Conservation (phyloP, 2,329 filamentous ascomycete genomes). For the Diplodia scrobiculata region DNA sequence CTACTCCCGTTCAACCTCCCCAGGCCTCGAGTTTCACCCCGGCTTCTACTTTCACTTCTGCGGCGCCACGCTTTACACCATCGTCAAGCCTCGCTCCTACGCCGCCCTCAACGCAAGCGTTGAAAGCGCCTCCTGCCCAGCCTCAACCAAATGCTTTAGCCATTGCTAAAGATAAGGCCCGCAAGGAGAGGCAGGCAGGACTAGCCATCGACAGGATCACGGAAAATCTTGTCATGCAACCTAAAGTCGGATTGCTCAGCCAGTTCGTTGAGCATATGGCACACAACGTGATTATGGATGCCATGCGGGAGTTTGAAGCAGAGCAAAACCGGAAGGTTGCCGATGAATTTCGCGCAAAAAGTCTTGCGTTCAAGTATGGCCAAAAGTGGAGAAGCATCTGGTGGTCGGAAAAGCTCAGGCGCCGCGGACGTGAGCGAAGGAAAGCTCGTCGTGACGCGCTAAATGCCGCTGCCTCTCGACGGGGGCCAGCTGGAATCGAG, state of each 20-base stretch:
- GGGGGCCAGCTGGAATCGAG: constrained; percentile 4
- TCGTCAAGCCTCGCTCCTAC: background rate
- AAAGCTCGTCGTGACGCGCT: constrained; percentile 17
- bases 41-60: background rate
- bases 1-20: background rate
- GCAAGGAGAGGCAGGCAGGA: background rate
- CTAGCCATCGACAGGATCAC: constrained; percentile 36
- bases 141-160: background rate
- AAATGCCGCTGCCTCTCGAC: constrained; percentile 3
- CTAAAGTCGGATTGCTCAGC: constrained; percentile 47
- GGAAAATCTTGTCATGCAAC: constrained; percentile 43
- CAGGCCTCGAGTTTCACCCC: background rate
- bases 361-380: constrained; percentile 22
- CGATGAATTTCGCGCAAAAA: constrained; percentile 19
- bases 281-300: constrained; percentile 38
- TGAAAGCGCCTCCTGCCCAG: background rate
- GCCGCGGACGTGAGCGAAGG: constrained; percentile 27
- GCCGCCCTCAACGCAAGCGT: background rate
- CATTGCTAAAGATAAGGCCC: background rate
- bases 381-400: constrained; percentile 22
- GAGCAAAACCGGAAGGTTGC: constrained; percentile 24
- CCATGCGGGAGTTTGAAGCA: constrained; percentile 18
- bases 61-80: constrained; percentile 1
- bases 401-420: constrained; percentile 11
- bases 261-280: constrained; percentile 50